Evolutionary conservation across 257 asterid species (phyloP).

Genomic region (Solanum bukasovii): DNA sequence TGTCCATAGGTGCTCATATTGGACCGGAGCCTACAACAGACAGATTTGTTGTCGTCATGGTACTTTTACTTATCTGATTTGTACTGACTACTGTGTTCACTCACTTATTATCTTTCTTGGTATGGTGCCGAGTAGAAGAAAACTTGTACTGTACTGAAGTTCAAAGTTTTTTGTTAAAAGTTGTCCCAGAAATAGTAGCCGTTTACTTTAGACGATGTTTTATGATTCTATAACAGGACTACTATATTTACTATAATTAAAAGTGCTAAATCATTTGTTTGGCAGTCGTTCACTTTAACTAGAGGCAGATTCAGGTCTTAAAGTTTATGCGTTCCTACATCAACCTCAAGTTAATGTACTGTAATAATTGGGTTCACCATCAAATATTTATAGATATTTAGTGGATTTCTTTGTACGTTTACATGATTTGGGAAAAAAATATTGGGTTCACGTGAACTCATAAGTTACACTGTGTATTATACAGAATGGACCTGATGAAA

Average conservation of each 20-base stretch:
- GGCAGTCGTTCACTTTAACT: not conserved
- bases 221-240: not conserved
- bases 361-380: not conserved
- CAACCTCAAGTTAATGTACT: not conserved
- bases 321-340: not conserved
- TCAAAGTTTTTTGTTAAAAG: not conserved
- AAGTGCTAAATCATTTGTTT: not conserved
- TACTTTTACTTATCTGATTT: constrained; percentile 1
- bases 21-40: constrained; percentile 99
- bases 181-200: not conserved
- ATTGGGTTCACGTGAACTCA: not conserved
- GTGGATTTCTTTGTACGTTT: not conserved
- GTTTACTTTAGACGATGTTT: too few relatives aligned
- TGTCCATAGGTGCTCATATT: constrained; percentile 75
- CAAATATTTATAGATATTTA: not conserved
- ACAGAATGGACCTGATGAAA: constrained; percentile 93
- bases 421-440: not conserved
- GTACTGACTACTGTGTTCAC: not conserved
- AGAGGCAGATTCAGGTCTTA: not conserved
- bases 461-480: not conserved
- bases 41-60: constrained; percentile 99
- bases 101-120: not conserved
- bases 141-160: not conserved
- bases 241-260: too few relatives aligned
- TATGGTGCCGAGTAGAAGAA: not conserved